Base-by-base conservation (phyloP, 2,329 filamentous ascomycete genomes). In the Curvularia lunata region DNA sequence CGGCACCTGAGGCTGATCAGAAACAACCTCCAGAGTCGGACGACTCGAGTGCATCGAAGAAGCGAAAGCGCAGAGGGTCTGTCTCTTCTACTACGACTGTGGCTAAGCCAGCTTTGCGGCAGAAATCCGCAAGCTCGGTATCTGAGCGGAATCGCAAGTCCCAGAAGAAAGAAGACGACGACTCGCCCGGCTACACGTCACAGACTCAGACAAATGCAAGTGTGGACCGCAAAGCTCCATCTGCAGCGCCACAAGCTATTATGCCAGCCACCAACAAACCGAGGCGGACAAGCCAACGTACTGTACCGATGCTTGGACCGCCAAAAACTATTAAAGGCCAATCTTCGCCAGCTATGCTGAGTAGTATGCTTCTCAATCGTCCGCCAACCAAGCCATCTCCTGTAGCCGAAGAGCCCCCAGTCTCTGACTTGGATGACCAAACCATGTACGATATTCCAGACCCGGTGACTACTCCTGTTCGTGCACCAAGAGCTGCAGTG, bases 381-480 rank as follows among this genome's bases (percentile, higher is more conserved):
- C 63, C 61, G 7, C 48, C 54, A 13, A 27, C 59, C 1, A 64
- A 65, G 28, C 61, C 64, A 32, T 58, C 67, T n/a, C 61, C 61
- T 37, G 32, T 62, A 12, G 49, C 51, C 13, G 58, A 64, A 49
- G 41, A 50, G 2, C 52, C 63, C 8, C 65, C 69, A 41, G 41
- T 59, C 16, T 48, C 60, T 8, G 52, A 57, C 18, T 34, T 56
- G 7, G 72, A 75, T 16, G 72, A 75, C 42, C 67, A 72, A 41
- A 75, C 72, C 5, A 76, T 76, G 72, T 75, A 75, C 48, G 73
- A 75, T n/a, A 72, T 75, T 25, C 65, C 58, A 49, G 65, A 70
- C 13, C 40, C 66, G 18, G 48, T 60, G 1, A 62, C 66, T 16
- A 74, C 74, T 12, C 60, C 64, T 45, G 58, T 55, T 25, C 66